Percentiles rank a stretch among this genome's conserved stretches.
phyloP scores from a whole-genome alignment of 352 stramenopile species.

The Globisporangium echinulatum region DNA sequence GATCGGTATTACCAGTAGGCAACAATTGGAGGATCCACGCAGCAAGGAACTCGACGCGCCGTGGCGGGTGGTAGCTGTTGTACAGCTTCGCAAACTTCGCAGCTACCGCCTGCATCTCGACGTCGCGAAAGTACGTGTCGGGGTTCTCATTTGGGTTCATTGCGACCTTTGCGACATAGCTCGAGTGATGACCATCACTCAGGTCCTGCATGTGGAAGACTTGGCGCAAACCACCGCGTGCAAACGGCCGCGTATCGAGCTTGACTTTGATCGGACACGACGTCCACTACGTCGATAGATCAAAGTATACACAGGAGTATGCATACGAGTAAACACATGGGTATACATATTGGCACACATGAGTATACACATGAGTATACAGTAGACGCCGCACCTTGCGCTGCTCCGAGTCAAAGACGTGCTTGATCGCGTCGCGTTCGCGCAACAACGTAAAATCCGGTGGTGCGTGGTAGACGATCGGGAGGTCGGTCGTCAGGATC shows the following conservation, averaged over 20 bases:
- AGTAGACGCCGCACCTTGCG: constrained; percentile 27
- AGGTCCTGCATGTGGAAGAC: constrained; percentile 72
- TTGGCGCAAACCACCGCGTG: constrained; percentile 48
- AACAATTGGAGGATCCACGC: constrained; percentile 73
- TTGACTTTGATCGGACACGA: constrained; percentile 65
- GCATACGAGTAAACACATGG: no score
- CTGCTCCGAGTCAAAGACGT: constrained; percentile 69
- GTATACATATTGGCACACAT: no score
- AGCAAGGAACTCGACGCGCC: constrained; percentile 69
- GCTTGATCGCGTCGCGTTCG: constrained; percentile 70
- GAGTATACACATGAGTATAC: no score
- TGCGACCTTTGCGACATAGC: constrained; percentile 75
- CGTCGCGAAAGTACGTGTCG: constrained; percentile 81
- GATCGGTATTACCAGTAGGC: no score
- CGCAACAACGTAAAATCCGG: constrained; percentile 55
- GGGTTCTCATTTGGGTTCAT: constrained; percentile 76
- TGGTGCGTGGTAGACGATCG: constrained; percentile 54
- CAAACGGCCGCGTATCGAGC: constrained; percentile 61
- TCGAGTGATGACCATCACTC: constrained; percentile 17
- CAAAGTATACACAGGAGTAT: background rate
- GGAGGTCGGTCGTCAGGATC: constrained; percentile 34
- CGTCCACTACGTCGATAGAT: constrained; percentile 36
- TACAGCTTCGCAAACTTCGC: constrained; percentile 75
- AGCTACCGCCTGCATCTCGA: constrained; percentile 81
- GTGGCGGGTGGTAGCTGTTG: constrained; percentile 77